phyloP scores from a whole-genome alignment of 352 stramenopile genomes.

The Phytophthora hybrid region DNA sequence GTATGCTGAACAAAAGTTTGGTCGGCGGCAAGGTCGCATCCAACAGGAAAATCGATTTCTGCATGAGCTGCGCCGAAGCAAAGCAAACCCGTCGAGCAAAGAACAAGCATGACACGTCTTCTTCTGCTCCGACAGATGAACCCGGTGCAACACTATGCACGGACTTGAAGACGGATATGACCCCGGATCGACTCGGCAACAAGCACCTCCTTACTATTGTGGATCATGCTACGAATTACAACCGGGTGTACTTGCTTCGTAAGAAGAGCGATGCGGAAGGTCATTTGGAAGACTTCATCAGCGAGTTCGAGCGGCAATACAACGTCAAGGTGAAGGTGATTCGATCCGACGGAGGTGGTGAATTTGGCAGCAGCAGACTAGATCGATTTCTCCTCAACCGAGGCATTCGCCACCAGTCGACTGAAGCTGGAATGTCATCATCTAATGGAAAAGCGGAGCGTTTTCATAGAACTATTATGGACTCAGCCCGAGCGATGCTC shows the following conservation, averaged over 20 bases:
- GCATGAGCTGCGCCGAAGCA: conserved; percentile 18
- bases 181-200: conserved; percentile 1
- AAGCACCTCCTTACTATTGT: conserved; percentile 14
- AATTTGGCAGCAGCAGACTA: no score
- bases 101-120: conserved; percentile 8
- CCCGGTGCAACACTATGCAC: conserved; percentile 8
- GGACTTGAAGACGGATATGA: conserved; percentile 17
- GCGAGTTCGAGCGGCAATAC: no score
- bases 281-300: neutral
- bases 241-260: neutral
- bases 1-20: conserved; percentile 10
- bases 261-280: neutral
- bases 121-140: conserved; percentile 16
- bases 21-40: neutral
- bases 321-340: no score
- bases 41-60: conserved; percentile 13
- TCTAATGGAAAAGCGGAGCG: no score
- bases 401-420: no score
- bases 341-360: no score
- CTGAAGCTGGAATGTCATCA: no score
- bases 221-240: conserved; percentile 14
- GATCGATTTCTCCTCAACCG: no score
- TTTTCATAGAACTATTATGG: neutral
- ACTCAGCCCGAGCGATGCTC: conserved; percentile 20
- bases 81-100: conserved; percentile 20